Conservation (phyloP, 148 eudicot species). For the Rhododendron henanense region DNA sequence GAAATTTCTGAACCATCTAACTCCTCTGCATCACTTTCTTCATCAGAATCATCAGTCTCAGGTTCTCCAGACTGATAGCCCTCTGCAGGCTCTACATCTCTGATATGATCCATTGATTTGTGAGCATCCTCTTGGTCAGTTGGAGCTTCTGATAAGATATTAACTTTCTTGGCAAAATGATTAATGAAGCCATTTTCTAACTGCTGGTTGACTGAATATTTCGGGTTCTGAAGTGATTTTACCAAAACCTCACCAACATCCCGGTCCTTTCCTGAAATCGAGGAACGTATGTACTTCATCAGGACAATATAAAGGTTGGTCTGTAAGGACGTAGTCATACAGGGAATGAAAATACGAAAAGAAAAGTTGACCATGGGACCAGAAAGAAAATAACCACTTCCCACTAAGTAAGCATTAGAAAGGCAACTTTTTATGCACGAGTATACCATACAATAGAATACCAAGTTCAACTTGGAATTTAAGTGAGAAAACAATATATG, state of each 20-base stretch:
- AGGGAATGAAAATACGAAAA: neutral
- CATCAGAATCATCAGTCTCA: constrained; percentile 42
- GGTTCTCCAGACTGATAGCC: constrained; percentile 20
- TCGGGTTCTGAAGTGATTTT: constrained; percentile 70
- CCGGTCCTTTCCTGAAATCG: constrained; percentile 41
- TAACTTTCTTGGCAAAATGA: constrained; percentile 44
- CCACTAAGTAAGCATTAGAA: neutral
- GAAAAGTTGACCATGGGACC: neutral
- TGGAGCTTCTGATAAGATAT: constrained; percentile 16
- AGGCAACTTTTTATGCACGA: neutral
- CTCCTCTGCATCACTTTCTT: constrained; percentile 44
- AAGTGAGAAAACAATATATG: neutral
- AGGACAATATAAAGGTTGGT: neutral
- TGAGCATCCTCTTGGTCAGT: constrained; percentile 23
- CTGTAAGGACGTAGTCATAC: neutral
- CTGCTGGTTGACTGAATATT: constrained; percentile 70
- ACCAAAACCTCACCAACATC: constrained; percentile 85
- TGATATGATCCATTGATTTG: constrained; percentile 18
- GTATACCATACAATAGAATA: neutral
- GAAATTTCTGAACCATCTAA: constrained; percentile 32
- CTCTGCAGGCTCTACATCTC: constrained; percentile 27
- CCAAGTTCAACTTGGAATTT: neutral
- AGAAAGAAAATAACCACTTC: neutral
- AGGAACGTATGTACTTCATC: neutral
- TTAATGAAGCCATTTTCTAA: constrained; percentile 63